Evolutionary conservation across 306 rosid genomes (phyloP), one percentile per base, ranked within the genome.

Genomic region (Cicer arietinum): DNA sequence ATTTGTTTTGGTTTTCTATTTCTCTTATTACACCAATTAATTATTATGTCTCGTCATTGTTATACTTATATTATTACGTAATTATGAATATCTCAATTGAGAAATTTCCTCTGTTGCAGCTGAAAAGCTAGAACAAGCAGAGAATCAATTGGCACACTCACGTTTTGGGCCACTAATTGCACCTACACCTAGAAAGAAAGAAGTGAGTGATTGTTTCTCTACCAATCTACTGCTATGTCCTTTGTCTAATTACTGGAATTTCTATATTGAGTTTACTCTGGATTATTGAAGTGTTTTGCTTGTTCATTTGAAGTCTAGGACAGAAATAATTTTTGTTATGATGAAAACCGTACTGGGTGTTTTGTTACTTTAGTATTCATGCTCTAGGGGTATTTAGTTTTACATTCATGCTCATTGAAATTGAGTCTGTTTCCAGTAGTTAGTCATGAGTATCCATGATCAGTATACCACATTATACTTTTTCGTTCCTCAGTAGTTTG

Each of bases 51-150:
- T 41, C 64, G 3, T 76, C 1, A 2, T 45, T 56, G 1, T 58
- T 66, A 50, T 25, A 25, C 45, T 22, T 56, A 2, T 46, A 54
- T 48, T 52, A 43, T 48, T 67, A 35, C 66, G 44, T 30, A 77
- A 67, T 10, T 62, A 42, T 41, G 70, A 74, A 69, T 73, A 46
- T 69, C 79, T 57, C 58, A 54, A 54, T 57, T 9, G 40, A 70
- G 6, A 44, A 25, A 35, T 44, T 66, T 75, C 78, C 54, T 52
- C 50, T 71, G 44, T 62, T 88, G 89, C 86, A 95, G 99, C 98
- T 80, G 97, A 95, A 81, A 95, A 95, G 86, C 85, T 95, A 81
- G 99, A 92, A 85, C 97, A 95, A 77, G 92, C 91, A 1, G 99
- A 92, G 92, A 88, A 86, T 81, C 99, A 90, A 63, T 82, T 94